Conservation (phyloP, 108 stramenopile species). For the Conticribra guillardii region DNA sequence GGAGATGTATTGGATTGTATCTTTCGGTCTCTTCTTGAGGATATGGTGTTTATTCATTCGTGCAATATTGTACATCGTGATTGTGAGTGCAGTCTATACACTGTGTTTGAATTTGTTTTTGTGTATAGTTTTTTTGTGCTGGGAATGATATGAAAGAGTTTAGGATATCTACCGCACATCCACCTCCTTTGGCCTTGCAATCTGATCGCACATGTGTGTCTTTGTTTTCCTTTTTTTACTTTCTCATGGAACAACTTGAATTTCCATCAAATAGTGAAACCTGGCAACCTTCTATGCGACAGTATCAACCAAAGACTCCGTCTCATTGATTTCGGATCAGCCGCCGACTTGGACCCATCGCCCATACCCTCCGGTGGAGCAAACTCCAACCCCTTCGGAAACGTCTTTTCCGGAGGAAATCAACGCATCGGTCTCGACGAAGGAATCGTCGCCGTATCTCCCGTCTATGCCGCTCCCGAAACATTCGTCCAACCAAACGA, state of each 20-base stretch:
- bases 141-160: neutral
- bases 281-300: slow-evolving; percentile 65
- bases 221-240: no score
- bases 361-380: slow-evolving; percentile 8
- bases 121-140: neutral
- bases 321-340: slow-evolving; percentile 84
- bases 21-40: slow-evolving; percentile 51
- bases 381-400: neutral
- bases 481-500: slow-evolving; percentile 49
- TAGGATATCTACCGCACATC: neutral
- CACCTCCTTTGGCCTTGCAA: no score
- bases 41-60: slow-evolving; percentile 54
- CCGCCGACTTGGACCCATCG: slow-evolving; percentile 74
- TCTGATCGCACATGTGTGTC: no score
- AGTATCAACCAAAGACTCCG: slow-evolving; percentile 29
- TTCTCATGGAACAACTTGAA: no score
- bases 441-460: slow-evolving; percentile 66
- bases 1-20: slow-evolving; percentile 61
- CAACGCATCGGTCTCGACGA: slow-evolving; percentile 58
- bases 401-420: slow-evolving; percentile 38
- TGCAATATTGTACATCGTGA: slow-evolving; percentile 77
- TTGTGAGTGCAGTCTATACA: slow-evolving; percentile 42
- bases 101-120: no score
- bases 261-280: slow-evolving; percentile 53
- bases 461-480: slow-evolving; percentile 83